Base-by-base conservation (phyloP, 805 yeast genomes). In the Ogataea philodendri region DNA sequence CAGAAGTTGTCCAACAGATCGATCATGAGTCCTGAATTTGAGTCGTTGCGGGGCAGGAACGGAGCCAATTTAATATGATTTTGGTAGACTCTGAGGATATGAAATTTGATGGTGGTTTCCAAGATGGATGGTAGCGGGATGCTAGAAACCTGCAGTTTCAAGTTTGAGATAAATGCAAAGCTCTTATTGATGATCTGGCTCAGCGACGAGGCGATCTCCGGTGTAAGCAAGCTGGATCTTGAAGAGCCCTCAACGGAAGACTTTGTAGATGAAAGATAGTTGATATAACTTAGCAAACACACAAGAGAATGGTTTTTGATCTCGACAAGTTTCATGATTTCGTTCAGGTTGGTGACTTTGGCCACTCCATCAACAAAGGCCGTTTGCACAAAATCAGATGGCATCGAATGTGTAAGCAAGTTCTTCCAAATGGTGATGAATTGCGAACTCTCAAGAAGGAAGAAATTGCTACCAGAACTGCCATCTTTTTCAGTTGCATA, bases 381-480 rank as follows among this genome's bases (percentile, higher is more conserved):
- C 14, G 52, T 50, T 22, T 54, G 58, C 21, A 65, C 66, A 32
- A 65, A 55, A 20, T 60, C 55, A 10, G 70, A 63, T 9, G 70
- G 67, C 35, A 71, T 67, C 3, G 74, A 63, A 29, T 74, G 74
- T 1, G 76, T 70, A 23, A 78, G 49, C 6, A 80, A 62, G 26
- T 72, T 69, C 42, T 78, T 78, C 89, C 89, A 84, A 38, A 82
- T 63, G 7, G 67, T 55, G 29, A 83, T 57, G 32, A 84, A 64
- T 45, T 80, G 86, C 3, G 78, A 69, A 9, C 71, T 60, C 44
- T 80, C 81, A 37, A 76, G 64, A 32, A 68, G 63, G 22, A 84
- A 62, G 37, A 75, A 72, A 15, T 66, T 60, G 10, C 70, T 69
- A 22, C 81, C 83, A 0, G 54, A 39, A 6, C 36, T 26, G 1